Conservation (phyloP, 352 stramenopile genomes). For the Globisporangium parvum region DNA sequence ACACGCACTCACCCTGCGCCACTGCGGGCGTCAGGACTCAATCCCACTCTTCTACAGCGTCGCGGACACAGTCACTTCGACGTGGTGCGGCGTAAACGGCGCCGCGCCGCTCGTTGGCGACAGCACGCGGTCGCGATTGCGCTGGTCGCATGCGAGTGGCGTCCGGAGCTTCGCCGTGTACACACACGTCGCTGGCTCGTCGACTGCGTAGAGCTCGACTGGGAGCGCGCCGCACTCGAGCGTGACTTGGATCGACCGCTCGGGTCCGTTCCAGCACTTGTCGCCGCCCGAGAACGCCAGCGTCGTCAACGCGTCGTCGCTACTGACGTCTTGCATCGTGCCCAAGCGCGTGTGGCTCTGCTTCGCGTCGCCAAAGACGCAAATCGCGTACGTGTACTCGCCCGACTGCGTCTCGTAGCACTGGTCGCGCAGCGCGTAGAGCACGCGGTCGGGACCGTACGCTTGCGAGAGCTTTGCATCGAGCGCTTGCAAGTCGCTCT, state of each 20-base stretch:
- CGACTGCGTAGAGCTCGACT: slow-evolving; percentile 59
- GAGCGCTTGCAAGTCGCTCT: slow-evolving; percentile 26
- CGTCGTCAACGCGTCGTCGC: slow-evolving; percentile 3
- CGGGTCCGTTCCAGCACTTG: slow-evolving; percentile 87
- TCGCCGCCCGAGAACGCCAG: slow-evolving; percentile 60
- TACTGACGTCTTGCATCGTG: slow-evolving; percentile 39
- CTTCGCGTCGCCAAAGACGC: slow-evolving; percentile 77
- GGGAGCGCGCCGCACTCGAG: slow-evolving; percentile 63
- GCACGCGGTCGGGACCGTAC: slow-evolving; percentile 58
- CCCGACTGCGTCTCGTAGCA: slow-evolving; percentile 63
- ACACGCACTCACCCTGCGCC: neutral
- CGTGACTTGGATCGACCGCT: slow-evolving; percentile 70
- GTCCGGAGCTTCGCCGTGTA: slow-evolving; percentile 81
- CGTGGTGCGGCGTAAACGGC: slow-evolving; percentile 36
- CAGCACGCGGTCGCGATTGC: slow-evolving; percentile 30
- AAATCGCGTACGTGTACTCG: slow-evolving; percentile 86
- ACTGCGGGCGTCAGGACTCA: neutral
- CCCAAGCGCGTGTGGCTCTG: slow-evolving; percentile 80
- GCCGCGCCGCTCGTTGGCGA: slow-evolving; percentile 17
- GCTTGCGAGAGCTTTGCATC: slow-evolving; percentile 36
- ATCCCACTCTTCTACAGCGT: slow-evolving; percentile 21
- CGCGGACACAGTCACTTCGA: slow-evolving; percentile 57
- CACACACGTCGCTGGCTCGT: slow-evolving; percentile 83
- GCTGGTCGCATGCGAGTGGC: slow-evolving; percentile 57
- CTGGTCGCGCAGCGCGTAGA: slow-evolving; percentile 62